A percentile compares a stretch with the other conserved stretches of the same genome.
Evolutionary conservation across 306 rosid genomes (phyloP).

Genomic region (Acacia acuminata): DNA sequence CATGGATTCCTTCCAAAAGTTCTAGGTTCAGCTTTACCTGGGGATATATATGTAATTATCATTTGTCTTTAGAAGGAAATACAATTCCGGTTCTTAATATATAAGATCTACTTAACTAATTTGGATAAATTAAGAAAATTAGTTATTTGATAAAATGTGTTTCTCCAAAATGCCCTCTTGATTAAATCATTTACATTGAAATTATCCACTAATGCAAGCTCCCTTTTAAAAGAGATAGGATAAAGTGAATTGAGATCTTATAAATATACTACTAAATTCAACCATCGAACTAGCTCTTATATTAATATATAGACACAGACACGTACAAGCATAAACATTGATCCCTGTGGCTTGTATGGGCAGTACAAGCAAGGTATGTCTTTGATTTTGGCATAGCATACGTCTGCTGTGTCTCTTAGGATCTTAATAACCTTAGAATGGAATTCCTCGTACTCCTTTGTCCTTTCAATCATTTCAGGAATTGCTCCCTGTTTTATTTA

Average conservation of each 20-base stretch:
- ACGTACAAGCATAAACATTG: slow-evolving; percentile 51
- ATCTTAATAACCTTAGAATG: slow-evolving; percentile 30
- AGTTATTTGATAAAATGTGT: too few relatives aligned
- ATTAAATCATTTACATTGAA: too few relatives aligned
- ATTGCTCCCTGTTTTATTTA: slow-evolving; percentile 44
- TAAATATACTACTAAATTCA: too few relatives aligned
- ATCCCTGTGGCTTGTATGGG: slow-evolving; percentile 56
- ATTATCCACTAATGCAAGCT: too few relatives aligned
- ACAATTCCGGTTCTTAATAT: too few relatives aligned
- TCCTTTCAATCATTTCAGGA: slow-evolving; percentile 44
- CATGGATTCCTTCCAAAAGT: slow-evolving; percentile 45
- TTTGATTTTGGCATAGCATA: slow-evolving; percentile 18
- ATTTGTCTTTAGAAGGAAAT: neutral
- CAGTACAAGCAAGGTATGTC: slow-evolving; percentile 49
- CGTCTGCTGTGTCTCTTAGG: slow-evolving; percentile 35
- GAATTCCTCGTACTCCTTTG: slow-evolving; percentile 36
- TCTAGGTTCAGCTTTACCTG: slow-evolving; percentile 51
- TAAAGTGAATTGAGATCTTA: too few relatives aligned
- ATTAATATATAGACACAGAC: too few relatives aligned
- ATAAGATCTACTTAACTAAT: too few relatives aligned
- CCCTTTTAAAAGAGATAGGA: too few relatives aligned
- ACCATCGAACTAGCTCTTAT: too few relatives aligned
- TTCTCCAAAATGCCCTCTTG: too few relatives aligned
- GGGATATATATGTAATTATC: neutral
- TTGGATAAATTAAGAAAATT: too few relatives aligned